Evolutionary conservation across 2,329 filamentous ascomycete genomes (phyloP).

Genomic region (Ilyonectria sp.): DNA sequence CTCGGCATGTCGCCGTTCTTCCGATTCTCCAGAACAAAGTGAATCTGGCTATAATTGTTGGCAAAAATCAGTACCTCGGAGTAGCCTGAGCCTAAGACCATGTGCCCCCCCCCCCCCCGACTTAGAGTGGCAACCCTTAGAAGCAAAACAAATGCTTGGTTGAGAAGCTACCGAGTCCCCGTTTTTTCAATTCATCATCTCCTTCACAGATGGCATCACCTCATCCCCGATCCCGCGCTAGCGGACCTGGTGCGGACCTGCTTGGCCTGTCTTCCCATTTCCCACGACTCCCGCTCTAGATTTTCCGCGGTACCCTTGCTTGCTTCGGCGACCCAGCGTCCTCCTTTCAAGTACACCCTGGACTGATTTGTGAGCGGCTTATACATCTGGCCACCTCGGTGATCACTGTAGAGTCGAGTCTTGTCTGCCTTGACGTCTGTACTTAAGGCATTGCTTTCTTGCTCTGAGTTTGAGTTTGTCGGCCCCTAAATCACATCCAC

Average conservation of each 20-base stretch:
- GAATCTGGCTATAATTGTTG: neutral
- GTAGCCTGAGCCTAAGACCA: neutral
- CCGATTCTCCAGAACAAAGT: neutral
- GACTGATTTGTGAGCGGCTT: constrained; percentile 18
- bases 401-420: neutral
- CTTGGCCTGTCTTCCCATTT: neutral
- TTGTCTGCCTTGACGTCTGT: neutral
- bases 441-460: neutral
- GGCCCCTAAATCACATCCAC: neutral
- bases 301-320: constrained; percentile 19
- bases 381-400: neutral
- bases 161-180: no score
- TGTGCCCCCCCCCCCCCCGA: no score
- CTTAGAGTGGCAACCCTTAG: neutral
- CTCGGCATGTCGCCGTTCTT: neutral
- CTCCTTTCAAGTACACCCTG: neutral
- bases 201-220: constrained; percentile 25
- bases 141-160: neutral
- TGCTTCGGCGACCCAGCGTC: constrained; percentile 19
- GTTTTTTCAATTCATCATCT: constrained; percentile 15
- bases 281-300: neutral
- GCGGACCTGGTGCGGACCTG: constrained; percentile 11
- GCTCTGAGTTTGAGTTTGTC: neutral
- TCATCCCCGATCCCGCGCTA: constrained; percentile 16
- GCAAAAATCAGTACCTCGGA: neutral